Conservation (phyloP, 2,329 filamentous ascomycete species). For the Apiospora malaysiana region DNA sequence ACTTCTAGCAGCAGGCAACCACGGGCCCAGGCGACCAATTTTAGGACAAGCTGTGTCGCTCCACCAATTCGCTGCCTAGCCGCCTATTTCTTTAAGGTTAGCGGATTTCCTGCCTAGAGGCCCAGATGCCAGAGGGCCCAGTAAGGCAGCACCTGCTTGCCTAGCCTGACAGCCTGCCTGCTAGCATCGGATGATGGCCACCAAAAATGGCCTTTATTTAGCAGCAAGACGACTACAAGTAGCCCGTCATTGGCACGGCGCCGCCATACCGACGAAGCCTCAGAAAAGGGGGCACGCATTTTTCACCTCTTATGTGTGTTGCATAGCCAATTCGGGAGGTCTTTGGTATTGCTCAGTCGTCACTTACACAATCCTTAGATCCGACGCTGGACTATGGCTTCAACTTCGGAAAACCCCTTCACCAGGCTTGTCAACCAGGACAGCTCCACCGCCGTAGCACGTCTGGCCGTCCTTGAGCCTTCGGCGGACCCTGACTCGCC, state of each 20-base stretch:
- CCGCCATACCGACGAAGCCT: background rate
- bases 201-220: background rate
- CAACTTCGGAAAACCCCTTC: background rate
- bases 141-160: background rate
- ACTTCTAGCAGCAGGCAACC: background rate
- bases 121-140: background rate
- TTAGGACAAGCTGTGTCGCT: background rate
- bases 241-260: background rate
- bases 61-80: background rate
- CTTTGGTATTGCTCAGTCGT: background rate
- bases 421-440: background rate
- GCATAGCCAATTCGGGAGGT: too few relatives aligned
- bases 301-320: background rate
- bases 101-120: conserved; percentile 3
- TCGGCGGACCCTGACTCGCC: conserved; percentile 27
- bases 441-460: conserved; percentile 17
- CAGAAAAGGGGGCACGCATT: background rate
- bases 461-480: conserved; percentile 29
- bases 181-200: background rate
- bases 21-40: background rate
- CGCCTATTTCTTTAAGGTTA: background rate
- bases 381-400: background rate
- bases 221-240: background rate
- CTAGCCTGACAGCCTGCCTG: too few relatives aligned
- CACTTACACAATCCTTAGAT: background rate